Conservation (phyloP, 2,329 filamentous ascomycete species). For the Aspergillus chevalieri region DNA sequence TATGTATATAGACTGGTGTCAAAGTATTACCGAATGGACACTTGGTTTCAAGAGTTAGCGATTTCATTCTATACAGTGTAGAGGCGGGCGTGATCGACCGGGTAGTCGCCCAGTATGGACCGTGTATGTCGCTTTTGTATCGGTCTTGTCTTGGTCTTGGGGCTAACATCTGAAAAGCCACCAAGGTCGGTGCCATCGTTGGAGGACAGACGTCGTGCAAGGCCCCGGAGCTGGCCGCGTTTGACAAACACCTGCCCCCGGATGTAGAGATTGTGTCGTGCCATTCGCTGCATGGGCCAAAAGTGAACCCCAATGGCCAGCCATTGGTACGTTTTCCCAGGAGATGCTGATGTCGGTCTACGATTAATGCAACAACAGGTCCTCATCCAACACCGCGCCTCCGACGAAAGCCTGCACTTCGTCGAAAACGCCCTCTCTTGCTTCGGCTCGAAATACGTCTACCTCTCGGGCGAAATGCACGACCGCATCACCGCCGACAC, state of each 20-base stretch:
- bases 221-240: conserved; percentile 88
- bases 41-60: conserved; percentile 89
- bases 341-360: not conserved
- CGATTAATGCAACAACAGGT: conserved; percentile 43
- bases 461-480: conserved; percentile 79
- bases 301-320: conserved; percentile 80
- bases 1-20: conserved; percentile 68
- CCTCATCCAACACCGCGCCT: conserved; percentile 86
- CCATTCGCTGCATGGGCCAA: conserved; percentile 92
- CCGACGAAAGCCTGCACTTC: conserved; percentile 66
- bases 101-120: conserved; percentile 82
- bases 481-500: conserved; percentile 98
- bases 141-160: conserved; percentile 1
- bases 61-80: conserved; percentile 98
- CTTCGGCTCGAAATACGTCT: conserved; percentile 77
- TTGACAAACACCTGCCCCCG: conserved; percentile 76
- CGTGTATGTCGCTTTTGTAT: conserved; percentile 59
- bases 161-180: conserved; percentile 54
- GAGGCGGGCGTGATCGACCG: conserved; percentile 85
- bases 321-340: conserved; percentile 60
- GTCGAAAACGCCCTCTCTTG: conserved; percentile 78
- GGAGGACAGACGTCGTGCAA: conserved; percentile 98
- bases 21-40: conserved; percentile 91
- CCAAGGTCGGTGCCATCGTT: conserved; percentile 89
- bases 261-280: conserved; percentile 94